Evolutionary conservation across 257 asterid genomes (phyloP), one percentile per base, ranked within the genome.

Genomic region (Solanum etuberosum): DNA sequence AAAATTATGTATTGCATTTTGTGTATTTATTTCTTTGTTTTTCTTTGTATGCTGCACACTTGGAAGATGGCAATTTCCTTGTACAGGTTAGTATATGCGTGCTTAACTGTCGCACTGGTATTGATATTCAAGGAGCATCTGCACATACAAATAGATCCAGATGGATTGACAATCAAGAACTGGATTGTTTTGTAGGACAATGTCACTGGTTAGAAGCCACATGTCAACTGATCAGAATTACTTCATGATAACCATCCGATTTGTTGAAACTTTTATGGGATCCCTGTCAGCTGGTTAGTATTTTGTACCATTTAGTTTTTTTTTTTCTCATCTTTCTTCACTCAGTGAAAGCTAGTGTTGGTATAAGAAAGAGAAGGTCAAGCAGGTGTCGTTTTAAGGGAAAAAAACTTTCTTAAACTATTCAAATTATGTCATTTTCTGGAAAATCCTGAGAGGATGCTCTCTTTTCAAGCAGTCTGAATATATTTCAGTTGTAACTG

Each of bases 61-160:
- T 88, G 91, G 95, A 94, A 97, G 99, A 97, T 97, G 98, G 99
- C 99, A 82, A 97, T 97, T 88, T 97, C 99, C 77, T 89, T 96
- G 93, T 97, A 97, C 94, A 93, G 99, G 99, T 97, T 86, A 91
- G 97, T 90, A 89, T 83, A 85, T 86, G 83, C 71, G 35, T 40
- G 85, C 43, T 48, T 51, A 35, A 29, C 35, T 40, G 32, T 42
- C 13, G 31, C 68, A 46, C 29, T 48, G 85, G 31, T 46, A 46
- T 81, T 81, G 85, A 81, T 81, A 48, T 48, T 71, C 51, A 34
- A 63, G 85, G n/a, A 32, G 61, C 61, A 70, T 83, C 80, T 76
- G 46, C 78, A 21, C 32, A 51, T 86, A 31, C 38, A 48, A 48
- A 48, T 48, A 48, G 42, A 48, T 18, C 67, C 85, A 29, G 83